These are phyloP conservation scores for Claviceps sp. DNA, from an alignment of 2,329 filamentous ascomycete genomes.

Conservation along the genomic window DNA sequence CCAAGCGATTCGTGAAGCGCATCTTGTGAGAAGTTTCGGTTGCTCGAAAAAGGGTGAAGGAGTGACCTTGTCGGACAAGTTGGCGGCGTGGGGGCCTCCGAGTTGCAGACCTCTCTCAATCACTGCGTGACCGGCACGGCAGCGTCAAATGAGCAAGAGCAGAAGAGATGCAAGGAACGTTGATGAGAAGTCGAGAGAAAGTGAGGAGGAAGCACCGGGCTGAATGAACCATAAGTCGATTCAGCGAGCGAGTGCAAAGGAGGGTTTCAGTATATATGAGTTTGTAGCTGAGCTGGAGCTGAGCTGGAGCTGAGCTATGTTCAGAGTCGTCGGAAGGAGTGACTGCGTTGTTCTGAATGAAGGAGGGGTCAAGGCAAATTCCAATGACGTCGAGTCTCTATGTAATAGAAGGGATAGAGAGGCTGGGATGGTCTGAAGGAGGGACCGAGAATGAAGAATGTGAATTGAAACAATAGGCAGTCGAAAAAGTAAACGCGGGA, in stretches of 20 bases:
- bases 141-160: neutral
- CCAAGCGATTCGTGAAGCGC: slow-evolving; percentile 11
- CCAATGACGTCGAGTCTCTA: slow-evolving; percentile 9
- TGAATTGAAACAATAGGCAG: neutral
- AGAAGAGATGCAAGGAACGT: neutral
- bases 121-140: slow-evolving; percentile 10
- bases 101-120: neutral
- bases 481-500: neutral
- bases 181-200: neutral
- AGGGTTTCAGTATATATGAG: neutral
- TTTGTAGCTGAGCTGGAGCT: no score
- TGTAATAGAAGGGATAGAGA: slow-evolving; percentile 6
- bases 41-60: neutral
- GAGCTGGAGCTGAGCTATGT: neutral
- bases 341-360: neutral
- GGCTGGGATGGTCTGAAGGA: neutral
- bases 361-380: neutral
- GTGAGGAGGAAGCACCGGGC: neutral
- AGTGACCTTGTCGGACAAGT: neutral
- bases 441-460: neutral
- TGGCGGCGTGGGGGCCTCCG: neutral
- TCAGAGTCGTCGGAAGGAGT: neutral
- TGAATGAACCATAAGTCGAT: neutral
- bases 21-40: slow-evolving; percentile 3
- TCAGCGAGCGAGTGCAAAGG: neutral